Base-by-base conservation (phyloP, 2,329 filamentous ascomycete genomes). In the Dactylellina drechsleri region DNA sequence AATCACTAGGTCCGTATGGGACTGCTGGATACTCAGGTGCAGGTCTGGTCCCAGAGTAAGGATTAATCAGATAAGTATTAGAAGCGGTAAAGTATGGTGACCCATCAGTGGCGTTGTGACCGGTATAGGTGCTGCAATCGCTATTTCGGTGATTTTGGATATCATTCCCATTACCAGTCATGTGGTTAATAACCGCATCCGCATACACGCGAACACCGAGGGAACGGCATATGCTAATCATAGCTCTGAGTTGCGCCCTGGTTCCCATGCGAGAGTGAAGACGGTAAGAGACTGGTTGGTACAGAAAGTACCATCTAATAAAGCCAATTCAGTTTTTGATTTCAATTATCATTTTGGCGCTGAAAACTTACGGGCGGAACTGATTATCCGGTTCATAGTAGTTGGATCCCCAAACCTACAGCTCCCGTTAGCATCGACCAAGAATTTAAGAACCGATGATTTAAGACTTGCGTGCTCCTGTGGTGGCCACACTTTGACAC, bases 1-100 rank as follows among this genome's bases (percentile, higher is more conserved):
- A 80, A 59, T 80, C 80, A 6, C 77, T 80, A n/a, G 80, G 79
- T 12, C 79, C 80, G 26, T 78, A 80, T 13, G 80, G 80, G 15
- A 80, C 80, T n/a, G 79, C 73, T 4, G 80, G 79, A 62, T 78
- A 80, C 47, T 80, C 79, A 20, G 80, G 68, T 1, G 79, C 78
- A 8, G 79, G 78, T 45, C 80, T 71, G 10, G 78, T 80, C 40
- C 77, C 77, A 4, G 79, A 80, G 31, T 77, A 76, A 18, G 79
- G 79, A 66, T 78, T 80, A 49, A 80, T 75, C 41, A 79, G 40
- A 74, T 79, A 80, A 16, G 79, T 79, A 64, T 80, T 80, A 18
- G 79, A 79, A 8, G 79, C 79, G 26, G 79, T 80, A 36, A 76
- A 80, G 65, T 79, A 80, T 15, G 79, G 79, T 13, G 79, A 80